phyloP scores from a whole-genome alignment of 1,284 basidiomycete species.

The Earliella scabrosa region DNA sequence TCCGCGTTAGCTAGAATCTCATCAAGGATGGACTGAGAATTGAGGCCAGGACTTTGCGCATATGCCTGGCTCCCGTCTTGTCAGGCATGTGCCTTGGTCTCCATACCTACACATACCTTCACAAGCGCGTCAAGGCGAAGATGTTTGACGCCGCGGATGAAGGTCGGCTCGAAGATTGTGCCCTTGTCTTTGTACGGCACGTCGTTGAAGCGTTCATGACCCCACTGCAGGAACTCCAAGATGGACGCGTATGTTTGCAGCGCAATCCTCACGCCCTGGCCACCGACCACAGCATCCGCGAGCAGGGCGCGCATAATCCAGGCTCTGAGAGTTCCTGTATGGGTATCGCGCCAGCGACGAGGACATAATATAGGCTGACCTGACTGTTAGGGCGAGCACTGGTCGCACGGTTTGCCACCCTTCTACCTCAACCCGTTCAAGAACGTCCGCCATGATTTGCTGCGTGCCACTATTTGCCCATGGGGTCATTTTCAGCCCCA shows the following conservation, averaged over 20 bases:
- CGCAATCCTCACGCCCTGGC: neutral
- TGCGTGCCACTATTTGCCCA: neutral
- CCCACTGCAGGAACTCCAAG: slow-evolving; percentile 30
- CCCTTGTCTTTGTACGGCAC: slow-evolving; percentile 34
- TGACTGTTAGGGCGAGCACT: slow-evolving; percentile 41
- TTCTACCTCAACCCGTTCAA: slow-evolving; percentile 33
- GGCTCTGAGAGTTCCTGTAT: slow-evolving; percentile 22
- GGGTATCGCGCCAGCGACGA: no score
- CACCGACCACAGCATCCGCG: slow-evolving; percentile 9
- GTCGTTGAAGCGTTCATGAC: slow-evolving; percentile 40
- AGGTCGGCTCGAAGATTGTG: slow-evolving; percentile 34
- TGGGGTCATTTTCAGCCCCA: neutral
- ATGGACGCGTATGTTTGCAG: neutral
- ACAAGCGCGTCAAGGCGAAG: slow-evolving; percentile 36
- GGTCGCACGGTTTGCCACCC: slow-evolving; percentile 42
- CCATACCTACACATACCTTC: slow-evolving; percentile 30
- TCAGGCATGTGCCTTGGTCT: no score
- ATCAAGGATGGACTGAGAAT: slow-evolving; percentile 27
- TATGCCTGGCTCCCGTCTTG: neutral
- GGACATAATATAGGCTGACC: slow-evolving; percentile 28
- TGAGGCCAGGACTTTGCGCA: slow-evolving; percentile 2
- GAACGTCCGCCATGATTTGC: slow-evolving; percentile 35
- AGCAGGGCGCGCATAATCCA: slow-evolving; percentile 44
- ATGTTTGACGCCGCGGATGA: slow-evolving; percentile 34
- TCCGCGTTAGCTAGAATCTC: slow-evolving; percentile 34